Base-by-base conservation (phyloP, 2,329 filamentous ascomycete genomes). In the Fusarium protoensiforme region DNA sequence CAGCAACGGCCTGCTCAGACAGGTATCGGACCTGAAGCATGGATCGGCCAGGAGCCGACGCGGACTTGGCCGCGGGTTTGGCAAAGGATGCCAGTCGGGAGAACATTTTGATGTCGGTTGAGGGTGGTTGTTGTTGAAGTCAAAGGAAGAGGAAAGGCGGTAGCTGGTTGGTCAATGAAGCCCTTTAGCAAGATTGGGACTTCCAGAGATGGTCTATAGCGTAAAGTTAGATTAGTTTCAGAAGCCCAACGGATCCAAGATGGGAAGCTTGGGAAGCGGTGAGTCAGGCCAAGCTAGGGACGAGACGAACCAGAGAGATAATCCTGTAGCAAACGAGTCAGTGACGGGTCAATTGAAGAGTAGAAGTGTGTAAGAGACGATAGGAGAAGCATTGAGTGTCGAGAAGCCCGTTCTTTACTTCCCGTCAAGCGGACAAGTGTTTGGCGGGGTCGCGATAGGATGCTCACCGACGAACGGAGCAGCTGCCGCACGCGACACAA, bases 241-340 rank as follows among this genome's bases (percentile, higher is more conserved):
- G 62, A 62, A 66, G 64, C 66, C 43, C 58, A 58, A 67, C 59
- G 46, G 11, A 53, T 53, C 16, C 11, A 62, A 46, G 48, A 66
- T 57, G 57, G 27, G 27, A 57, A 51, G 64, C 61, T 71, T 61
- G 43, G 46, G 67, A 76, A 80, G 82, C 82, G 83, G 84, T 86
- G 84, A 86, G 84, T 84, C 81, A 84, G 72, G 64, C 61, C 73
- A 70, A 64, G 24, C 57, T 20, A 61, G 69, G 72, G 68, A 54
- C 14, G 16, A 59, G 29, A 84, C 89, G 80, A 84, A 93, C 91
- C 91, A 90, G 91, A 93, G 85, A 93, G 89, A 89, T 93, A 93
- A 88, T 93, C 91, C 91, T 93, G 79, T 66, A 75, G 73, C 72
- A 69, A 74, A 71, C 69, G 75, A 76, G 82, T 89, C 85, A 89